phyloP scores from a whole-genome alignment of 306 rosid species.

The Fagus sylvatica region DNA sequence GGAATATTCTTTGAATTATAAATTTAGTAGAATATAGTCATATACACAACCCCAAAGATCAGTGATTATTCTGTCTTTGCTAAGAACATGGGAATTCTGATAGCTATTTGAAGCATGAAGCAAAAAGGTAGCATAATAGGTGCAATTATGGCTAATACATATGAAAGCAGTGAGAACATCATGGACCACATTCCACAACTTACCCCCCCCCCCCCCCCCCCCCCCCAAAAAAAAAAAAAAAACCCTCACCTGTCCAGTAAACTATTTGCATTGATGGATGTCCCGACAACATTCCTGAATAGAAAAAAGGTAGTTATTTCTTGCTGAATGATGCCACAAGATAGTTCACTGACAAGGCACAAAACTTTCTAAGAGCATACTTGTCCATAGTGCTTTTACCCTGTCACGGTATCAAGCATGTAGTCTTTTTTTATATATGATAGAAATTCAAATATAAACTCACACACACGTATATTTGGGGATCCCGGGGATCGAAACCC shows the following conservation, averaged over 20 bases:
- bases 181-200: no score
- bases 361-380: neutral
- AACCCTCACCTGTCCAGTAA: slow-evolving; percentile 26
- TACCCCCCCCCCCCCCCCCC: no score
- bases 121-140: neutral
- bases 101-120: neutral
- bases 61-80: neutral
- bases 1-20: neutral
- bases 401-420: neutral
- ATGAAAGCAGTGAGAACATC: neutral
- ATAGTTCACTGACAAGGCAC: neutral
- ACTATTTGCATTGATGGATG: slow-evolving; percentile 29
- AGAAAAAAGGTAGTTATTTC: neutral
- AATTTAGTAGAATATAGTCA: neutral
- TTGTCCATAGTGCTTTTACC: neutral
- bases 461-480: no score
- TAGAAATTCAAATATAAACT: no score
- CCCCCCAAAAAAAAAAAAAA: neutral
- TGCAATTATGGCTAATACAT: neutral
- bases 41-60: neutral
- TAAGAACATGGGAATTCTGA: neutral
- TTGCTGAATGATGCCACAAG: neutral
- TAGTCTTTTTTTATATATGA: neutral
- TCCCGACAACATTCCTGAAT: slow-evolving; percentile 40
- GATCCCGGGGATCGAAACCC: no score